phyloP scores from a whole-genome alignment of 1,284 basidiomycete genomes.

The Fomitopsis betulina region DNA sequence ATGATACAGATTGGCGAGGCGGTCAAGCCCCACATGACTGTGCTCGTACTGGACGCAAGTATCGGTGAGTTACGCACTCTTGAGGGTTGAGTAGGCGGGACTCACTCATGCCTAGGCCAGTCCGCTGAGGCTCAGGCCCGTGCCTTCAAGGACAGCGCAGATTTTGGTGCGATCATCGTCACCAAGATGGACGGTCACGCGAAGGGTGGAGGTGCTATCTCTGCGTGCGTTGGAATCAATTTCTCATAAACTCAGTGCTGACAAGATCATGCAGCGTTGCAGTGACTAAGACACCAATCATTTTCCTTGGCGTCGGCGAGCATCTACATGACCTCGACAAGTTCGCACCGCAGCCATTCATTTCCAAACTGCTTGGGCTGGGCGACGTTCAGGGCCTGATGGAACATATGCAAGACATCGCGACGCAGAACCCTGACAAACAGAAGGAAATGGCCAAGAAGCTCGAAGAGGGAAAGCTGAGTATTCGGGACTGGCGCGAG shows the following conservation, averaged over 20 bases:
- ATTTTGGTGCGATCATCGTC: constrained; percentile 98
- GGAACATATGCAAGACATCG: constrained; percentile 97
- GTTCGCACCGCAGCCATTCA: constrained; percentile 95
- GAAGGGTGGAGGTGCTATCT: constrained; percentile 98
- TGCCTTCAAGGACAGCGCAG: constrained; percentile 97
- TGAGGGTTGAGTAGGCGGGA: not conserved
- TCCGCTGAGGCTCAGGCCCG: constrained; percentile 94
- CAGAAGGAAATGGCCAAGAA: constrained; percentile 99
- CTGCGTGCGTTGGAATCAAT: constrained; percentile 67
- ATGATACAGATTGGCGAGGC: constrained; percentile 96
- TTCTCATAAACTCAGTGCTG: not conserved
- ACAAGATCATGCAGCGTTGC: constrained; percentile 65
- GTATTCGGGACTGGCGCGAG: constrained; percentile 96
- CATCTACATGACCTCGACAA: constrained; percentile 95
- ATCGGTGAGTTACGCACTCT: constrained; percentile 48
- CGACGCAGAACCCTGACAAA: constrained; percentile 89
- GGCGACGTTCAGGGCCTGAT: constrained; percentile 96
- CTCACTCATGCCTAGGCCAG: constrained; percentile 61
- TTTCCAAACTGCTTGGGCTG: constrained; percentile 93
- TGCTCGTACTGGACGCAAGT: constrained; percentile 85
- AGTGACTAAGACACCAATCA: constrained; percentile 97
- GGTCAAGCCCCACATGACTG: constrained; percentile 92
- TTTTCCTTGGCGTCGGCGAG: constrained; percentile 97
- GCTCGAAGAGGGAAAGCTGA: constrained; percentile 94
- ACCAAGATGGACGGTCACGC: constrained; percentile 99